Evolutionary conservation across 306 rosid genomes (phyloP).

Genomic region (Ormosia emarginata): DNA sequence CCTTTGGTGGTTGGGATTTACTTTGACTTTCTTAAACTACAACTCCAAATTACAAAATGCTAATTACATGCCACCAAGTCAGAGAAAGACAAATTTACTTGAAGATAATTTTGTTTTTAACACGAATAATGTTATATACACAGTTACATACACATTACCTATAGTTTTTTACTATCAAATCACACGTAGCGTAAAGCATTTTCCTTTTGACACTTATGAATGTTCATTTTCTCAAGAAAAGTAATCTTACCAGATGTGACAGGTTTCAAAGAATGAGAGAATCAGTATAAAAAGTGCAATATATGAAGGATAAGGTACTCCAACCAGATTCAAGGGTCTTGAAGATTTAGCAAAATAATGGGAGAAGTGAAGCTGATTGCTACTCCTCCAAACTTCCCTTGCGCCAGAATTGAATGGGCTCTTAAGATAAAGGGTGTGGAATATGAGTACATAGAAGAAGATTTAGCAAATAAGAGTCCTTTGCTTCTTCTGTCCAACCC

Average conservation of each 20-base stretch:
- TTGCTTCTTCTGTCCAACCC: slow-evolving; percentile 48
- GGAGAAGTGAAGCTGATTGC: slow-evolving; percentile 42
- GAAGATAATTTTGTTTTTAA: too few species aligned
- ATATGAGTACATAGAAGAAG: slow-evolving; percentile 36
- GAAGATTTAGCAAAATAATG: slow-evolving; percentile 19
- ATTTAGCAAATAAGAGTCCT: slow-evolving; percentile 41
- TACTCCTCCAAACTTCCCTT: slow-evolving; percentile 33
- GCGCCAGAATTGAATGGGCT: slow-evolving; percentile 44
- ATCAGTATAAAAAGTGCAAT: too few species aligned
- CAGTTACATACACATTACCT: too few species aligned
- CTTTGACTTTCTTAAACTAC: not conserved
- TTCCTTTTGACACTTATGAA: too few species aligned
- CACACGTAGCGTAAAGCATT: too few species aligned
- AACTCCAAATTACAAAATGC: not conserved
- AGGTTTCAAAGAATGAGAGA: too few species aligned
- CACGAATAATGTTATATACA: too few species aligned
- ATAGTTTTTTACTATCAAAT: too few species aligned
- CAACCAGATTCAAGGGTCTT: not conserved
- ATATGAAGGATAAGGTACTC: too few species aligned
- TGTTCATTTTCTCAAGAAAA: too few species aligned
- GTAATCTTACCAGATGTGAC: too few species aligned
- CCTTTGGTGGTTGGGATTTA: not conserved
- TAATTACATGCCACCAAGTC: not conserved
- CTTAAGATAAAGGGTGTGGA: slow-evolving; percentile 51
- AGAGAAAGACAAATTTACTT: not conserved